These are phyloP conservation scores for Pezicula radicicola DNA, from an alignment of 2,329 filamentous ascomycete species.

Conservation along the genomic window DNA sequence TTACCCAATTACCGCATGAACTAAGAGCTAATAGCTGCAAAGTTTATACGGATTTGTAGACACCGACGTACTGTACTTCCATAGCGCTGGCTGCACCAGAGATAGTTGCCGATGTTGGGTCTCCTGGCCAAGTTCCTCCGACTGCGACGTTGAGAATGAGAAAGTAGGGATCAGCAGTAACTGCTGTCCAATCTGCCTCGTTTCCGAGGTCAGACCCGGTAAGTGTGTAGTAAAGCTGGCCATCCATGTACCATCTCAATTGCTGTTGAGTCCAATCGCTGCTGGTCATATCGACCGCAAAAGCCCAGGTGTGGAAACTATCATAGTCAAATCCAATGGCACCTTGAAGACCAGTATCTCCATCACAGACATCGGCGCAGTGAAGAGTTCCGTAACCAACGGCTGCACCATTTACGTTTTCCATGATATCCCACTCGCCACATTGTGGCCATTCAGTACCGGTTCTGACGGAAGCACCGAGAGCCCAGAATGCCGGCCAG, in stretches of 20 bases:
- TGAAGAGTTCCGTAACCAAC: neutral
- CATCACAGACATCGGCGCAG: constrained; percentile 1
- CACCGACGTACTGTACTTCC: constrained; percentile 1
- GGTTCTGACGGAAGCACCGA: constrained; percentile 1
- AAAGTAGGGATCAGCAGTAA: constrained; percentile 7
- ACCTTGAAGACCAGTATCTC: neutral
- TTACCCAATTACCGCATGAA: neutral
- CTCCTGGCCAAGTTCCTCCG: constrained; percentile 3
- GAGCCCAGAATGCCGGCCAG: constrained; percentile 12
- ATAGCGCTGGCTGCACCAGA: neutral
- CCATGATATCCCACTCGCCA: constrained; percentile 8
- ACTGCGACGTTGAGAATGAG: constrained; percentile 9
- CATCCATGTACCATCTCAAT: constrained; percentile 10
- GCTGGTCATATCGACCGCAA: constrained; percentile 3
- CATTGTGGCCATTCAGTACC: constrained; percentile 6
- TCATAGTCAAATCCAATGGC: constrained; percentile 2
- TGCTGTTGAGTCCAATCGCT: constrained; percentile 3
- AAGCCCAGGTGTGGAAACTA: constrained; percentile 6
- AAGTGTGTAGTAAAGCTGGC: constrained; percentile 5
- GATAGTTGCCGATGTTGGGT: neutral
- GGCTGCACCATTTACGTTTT: constrained; percentile 2
- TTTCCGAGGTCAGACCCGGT: constrained; percentile 5
- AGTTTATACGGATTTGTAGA: neutral
- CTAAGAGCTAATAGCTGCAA: neutral
- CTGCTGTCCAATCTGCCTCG: neutral